Conservation (phyloP, 148 eudicot genomes). For the Persicaria maculosa region DNA sequence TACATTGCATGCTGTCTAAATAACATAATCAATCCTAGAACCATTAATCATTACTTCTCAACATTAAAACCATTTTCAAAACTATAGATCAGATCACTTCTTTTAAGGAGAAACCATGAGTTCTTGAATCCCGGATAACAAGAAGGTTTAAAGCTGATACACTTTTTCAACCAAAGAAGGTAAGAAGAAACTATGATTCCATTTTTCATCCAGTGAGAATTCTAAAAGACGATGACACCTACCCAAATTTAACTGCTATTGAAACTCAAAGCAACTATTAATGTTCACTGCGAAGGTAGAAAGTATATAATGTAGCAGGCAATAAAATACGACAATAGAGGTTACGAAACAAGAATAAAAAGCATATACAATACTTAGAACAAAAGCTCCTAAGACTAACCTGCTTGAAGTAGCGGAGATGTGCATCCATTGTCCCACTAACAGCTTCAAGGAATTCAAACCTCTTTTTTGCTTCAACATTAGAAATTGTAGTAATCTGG, state of each 20-base stretch:
- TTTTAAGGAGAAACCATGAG: not conserved
- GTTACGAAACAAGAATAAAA: not conserved
- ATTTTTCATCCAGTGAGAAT: not conserved
- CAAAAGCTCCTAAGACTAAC: constrained; percentile 21
- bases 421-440: constrained; percentile 98
- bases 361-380: not conserved
- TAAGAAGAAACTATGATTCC: not conserved
- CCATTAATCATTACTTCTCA: not conserved
- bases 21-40: not conserved
- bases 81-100: not conserved
- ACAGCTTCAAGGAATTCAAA: constrained; percentile 98
- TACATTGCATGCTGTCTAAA: not conserved
- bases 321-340: not conserved
- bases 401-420: constrained; percentile 97
- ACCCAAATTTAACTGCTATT: not conserved
- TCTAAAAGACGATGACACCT: not conserved
- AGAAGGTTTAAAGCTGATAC: not conserved
- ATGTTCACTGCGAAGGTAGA: not conserved
- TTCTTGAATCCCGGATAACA: not conserved
- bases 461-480: constrained; percentile 93
- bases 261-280: not conserved
- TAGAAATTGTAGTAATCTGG: constrained; percentile 82
- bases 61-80: not conserved
- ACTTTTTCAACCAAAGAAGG: not conserved
- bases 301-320: not conserved